A percentile compares a stretch with the other conserved stretches of the same genome.
Conservation (phyloP, 2,329 filamentous ascomycete species). For the Colletotrichum scovillei region DNA sequence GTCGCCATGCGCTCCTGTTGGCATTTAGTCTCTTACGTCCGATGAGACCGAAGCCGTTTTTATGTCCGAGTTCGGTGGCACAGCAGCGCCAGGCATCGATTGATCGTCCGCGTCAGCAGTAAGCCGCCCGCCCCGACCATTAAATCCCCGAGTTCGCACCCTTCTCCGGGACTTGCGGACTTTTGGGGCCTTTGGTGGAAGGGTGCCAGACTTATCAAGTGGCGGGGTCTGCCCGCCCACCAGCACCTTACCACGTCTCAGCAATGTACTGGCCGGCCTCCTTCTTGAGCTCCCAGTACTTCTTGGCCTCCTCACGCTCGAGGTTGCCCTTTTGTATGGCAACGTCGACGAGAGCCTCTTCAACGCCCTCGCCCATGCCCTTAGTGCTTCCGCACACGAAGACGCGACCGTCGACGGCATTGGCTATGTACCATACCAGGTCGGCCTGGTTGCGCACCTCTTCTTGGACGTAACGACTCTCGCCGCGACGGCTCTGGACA, state of each 20-base stretch:
- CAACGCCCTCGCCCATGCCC: constrained; percentile 98
- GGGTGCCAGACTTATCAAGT: background rate
- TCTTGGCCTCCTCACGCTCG: constrained; percentile 81
- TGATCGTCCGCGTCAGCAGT: constrained; percentile 21
- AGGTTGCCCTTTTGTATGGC: constrained; percentile 94
- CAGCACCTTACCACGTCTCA: constrained; percentile 69
- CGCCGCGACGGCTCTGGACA: constrained; percentile 79
- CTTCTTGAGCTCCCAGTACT: constrained; percentile 94
- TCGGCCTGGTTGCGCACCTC: constrained; percentile 92
- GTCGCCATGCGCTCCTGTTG: constrained; percentile 7
- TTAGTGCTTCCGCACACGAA: constrained; percentile 96
- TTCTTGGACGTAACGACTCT: constrained; percentile 94
- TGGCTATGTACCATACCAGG: constrained; percentile 98
- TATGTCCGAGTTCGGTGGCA: constrained; percentile 20
- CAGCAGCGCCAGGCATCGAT: constrained; percentile 2
- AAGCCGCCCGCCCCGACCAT: background rate
- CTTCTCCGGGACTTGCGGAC: background rate
- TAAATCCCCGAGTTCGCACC: constrained; percentile 9
- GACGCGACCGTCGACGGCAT: constrained; percentile 92
- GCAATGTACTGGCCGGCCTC: constrained; percentile 96
- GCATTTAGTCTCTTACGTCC: constrained; percentile 19
- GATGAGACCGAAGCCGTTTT: constrained; percentile 13
- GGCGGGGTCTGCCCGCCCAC: background rate
- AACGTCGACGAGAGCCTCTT: constrained; percentile 87
- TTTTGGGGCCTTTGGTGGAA: background rate